These are phyloP conservation scores for Scopulariopsis brevicaulis DNA, from an alignment of 2,329 filamentous ascomycete species.

Conservation along the genomic window DNA sequence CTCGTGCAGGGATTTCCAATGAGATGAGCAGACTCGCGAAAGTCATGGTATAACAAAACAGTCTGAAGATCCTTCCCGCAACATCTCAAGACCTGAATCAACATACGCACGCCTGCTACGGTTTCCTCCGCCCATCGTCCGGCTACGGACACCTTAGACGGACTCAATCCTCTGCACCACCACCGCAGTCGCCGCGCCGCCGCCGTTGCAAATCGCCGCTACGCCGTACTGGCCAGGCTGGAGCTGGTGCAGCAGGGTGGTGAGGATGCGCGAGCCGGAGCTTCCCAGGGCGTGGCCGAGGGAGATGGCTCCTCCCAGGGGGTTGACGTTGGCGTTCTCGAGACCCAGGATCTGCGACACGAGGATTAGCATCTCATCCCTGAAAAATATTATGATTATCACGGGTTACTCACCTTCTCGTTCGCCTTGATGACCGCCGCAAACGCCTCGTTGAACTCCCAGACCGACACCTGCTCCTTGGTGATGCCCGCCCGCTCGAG, in stretches of 20 bases:
- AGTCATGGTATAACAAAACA: not conserved
- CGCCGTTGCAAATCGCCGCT: constrained; percentile 94
- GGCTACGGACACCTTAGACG: not conserved
- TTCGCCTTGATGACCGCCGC: constrained; percentile 93
- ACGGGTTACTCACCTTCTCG: constrained; percentile 51
- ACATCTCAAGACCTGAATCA: not conserved
- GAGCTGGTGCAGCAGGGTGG: constrained; percentile 82
- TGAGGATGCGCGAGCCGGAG: constrained; percentile 84
- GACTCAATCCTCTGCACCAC: constrained; percentile 66
- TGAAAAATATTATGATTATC: not conserved
- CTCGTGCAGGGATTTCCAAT: not conserved
- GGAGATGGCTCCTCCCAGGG: constrained; percentile 81
- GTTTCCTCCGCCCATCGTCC: not conserved
- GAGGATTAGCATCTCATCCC: not conserved
- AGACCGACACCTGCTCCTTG: constrained; percentile 82
- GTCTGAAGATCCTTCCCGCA: not conserved
- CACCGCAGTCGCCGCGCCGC: constrained; percentile 81
- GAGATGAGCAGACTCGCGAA: not conserved
- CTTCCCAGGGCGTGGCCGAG: constrained; percentile 87
- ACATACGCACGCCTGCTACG: not conserved
- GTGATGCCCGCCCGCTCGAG: constrained; percentile 81
- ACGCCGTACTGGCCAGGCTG: constrained; percentile 89
- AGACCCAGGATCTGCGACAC: constrained; percentile 60
- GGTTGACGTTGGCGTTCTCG: constrained; percentile 71
- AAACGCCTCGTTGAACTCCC: constrained; percentile 99